Evolutionary conservation across 2,329 filamentous ascomycete species (phyloP), one percentile per base, ranked within the genome.

Genomic region (Scopulariopsis brevicaulis): DNA sequence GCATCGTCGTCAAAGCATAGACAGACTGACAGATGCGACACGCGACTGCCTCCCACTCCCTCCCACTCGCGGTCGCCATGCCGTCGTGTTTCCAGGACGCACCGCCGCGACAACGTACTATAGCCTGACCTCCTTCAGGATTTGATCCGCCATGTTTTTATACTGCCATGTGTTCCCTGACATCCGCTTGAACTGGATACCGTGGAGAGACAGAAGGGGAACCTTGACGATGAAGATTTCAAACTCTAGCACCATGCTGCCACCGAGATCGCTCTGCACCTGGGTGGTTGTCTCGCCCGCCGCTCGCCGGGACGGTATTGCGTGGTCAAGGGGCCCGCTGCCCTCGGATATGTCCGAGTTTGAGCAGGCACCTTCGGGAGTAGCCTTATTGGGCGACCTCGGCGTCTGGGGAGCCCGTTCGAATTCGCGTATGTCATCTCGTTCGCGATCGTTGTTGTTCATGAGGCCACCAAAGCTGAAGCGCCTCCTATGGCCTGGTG

Each of bases 211-310:
- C 60, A 99, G 84, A 56, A 99, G 76, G 14, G 94, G 94, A 28
- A 99, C 91, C 74, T 99, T 99, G 69, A 99, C 94, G 64, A 99
- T 94, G 64, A 96, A 85, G 62, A 97, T 96, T 69, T 99, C 94
- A 68, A 97, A 99, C 62, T 89, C 85, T 56, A 97, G 76, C 46
- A 89, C 80, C 80, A 96, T 86, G 71, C 84, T 93, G 59, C 84
- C 87, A 3, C 91, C 92, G 32, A 95, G 81, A 65, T 96, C 93
- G 64, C 84, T 93, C 69, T 96, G 90, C 25, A 96, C 91, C 60
- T 94, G 90, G 3, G 92, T 96, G 55, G 86, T 91, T 25, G 91
- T 97, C 73, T 96, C 94, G 24, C 90, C 93, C 1, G 89, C 84
- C 1, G 86, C 81, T 58, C 83, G 75, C 55, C 81, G 77, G 22